Conservation (phyloP, 2,329 filamentous ascomycete species). For the Neonectria coccinea region DNA sequence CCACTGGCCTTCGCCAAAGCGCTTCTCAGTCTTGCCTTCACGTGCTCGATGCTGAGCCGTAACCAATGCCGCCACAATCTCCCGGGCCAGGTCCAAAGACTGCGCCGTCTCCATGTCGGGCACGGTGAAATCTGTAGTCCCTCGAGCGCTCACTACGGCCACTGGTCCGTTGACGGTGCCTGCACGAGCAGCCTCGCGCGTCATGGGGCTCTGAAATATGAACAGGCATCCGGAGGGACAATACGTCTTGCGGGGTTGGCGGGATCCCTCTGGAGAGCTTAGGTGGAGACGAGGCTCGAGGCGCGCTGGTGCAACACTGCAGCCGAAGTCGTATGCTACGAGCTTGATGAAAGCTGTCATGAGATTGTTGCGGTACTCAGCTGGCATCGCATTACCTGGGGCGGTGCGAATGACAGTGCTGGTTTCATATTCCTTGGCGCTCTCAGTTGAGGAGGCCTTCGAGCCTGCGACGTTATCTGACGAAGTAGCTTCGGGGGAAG, state of each 20-base stretch:
- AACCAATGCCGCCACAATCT: constrained; percentile 69
- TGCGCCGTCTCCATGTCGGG: constrained; percentile 65
- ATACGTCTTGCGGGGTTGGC: constrained; percentile 60
- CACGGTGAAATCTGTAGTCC: constrained; percentile 62
- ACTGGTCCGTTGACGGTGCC: constrained; percentile 72
- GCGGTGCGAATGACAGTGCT: constrained; percentile 55
- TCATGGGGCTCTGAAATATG: constrained; percentile 68
- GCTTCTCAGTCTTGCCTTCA: constrained; percentile 66
- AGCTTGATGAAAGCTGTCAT: constrained; percentile 71
- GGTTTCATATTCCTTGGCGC: constrained; percentile 27
- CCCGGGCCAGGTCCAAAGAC: constrained; percentile 70
- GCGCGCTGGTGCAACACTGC: constrained; percentile 68
- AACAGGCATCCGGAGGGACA: constrained; percentile 70
- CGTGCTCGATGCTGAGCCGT: constrained; percentile 73
- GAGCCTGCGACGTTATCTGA: constrained; percentile 22
- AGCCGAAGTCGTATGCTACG: constrained; percentile 74
- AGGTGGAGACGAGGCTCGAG: constrained; percentile 71
- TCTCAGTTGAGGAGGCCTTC: constrained; percentile 28
- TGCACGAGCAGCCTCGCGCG: constrained; percentile 69
- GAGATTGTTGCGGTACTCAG: constrained; percentile 68
- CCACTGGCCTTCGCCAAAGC: constrained; percentile 70
- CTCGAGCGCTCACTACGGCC: constrained; percentile 69
- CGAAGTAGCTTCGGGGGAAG: constrained; percentile 39
- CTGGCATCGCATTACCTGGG: constrained; percentile 67
- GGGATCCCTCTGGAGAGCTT: constrained; percentile 51